Conservation (phyloP, 306 rosid genomes). For the Urtica urens region DNA sequence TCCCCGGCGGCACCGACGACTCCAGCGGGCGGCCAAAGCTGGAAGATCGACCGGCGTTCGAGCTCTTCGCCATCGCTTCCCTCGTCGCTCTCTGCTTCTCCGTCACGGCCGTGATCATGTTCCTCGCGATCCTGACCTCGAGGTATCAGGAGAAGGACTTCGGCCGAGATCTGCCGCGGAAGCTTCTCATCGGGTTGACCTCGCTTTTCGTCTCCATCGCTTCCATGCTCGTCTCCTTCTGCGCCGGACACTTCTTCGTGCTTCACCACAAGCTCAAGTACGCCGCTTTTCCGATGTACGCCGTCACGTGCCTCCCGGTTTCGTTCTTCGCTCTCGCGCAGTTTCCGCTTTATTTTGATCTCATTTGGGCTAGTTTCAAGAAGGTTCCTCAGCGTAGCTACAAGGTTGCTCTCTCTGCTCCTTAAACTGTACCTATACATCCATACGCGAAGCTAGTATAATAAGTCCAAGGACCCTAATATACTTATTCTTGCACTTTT, state of each 20-base stretch:
- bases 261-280: conserved; percentile 13
- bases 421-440: too few species aligned
- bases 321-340: conserved; percentile 28
- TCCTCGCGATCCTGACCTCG: conserved; percentile 35
- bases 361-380: conserved; percentile 24
- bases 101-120: conserved; percentile 31
- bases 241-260: conserved; percentile 18
- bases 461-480: background rate
- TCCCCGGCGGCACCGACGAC: conserved; percentile 40
- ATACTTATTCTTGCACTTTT: background rate
- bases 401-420: background rate
- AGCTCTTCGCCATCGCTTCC: conserved; percentile 29
- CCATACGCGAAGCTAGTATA: too few species aligned
- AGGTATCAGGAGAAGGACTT: conserved; percentile 26
- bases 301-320: conserved; percentile 21
- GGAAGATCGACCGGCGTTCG: conserved; percentile 21
- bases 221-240: conserved; percentile 21
- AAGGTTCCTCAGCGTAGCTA: conserved; percentile 8
- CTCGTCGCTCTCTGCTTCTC: conserved; percentile 45
- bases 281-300: conserved; percentile 28
- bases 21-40: conserved; percentile 25
- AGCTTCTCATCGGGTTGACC: conserved; percentile 28
- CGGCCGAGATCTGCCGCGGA: conserved; percentile 16
- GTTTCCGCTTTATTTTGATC: conserved; percentile 30
- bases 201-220: conserved; percentile 29